Evolutionary conservation across 1,284 basidiomycete species (phyloP).

Genomic region (Phlebopus sp.): DNA sequence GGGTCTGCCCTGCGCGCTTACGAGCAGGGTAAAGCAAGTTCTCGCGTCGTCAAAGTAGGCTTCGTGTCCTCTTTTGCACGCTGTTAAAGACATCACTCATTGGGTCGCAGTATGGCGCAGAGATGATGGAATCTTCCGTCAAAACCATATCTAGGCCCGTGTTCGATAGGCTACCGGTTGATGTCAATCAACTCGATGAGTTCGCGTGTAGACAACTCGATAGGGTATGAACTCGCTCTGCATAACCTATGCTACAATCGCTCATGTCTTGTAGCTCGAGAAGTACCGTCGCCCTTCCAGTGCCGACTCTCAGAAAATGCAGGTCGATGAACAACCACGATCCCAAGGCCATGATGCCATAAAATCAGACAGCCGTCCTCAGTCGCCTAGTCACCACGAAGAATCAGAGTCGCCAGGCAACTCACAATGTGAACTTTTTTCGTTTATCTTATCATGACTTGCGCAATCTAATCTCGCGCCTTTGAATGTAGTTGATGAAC

Average conservation of each 20-base stretch:
- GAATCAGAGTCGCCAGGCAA: conserved; percentile 8
- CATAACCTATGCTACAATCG: conserved; percentile 3
- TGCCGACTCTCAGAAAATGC: conserved; percentile 25
- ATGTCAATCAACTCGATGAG: conserved; percentile 77
- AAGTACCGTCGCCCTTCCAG: conserved; percentile 46
- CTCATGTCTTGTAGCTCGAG: conserved; percentile 41
- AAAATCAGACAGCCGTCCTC: not conserved
- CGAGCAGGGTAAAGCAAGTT: conserved; percentile 48
- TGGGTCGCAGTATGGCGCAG: conserved; percentile 72
- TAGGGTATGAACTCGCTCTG: conserved; percentile 44
- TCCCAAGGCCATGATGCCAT: conserved; percentile 5
- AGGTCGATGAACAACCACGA: conserved; percentile 15
- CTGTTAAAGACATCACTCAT: conserved; percentile 6
- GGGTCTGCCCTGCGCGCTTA: conserved; percentile 48
- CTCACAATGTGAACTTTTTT: conserved; percentile 6
- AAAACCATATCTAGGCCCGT: conserved; percentile 84
- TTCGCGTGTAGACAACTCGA: conserved; percentile 87
- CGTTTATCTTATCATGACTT: conserved; percentile 8
- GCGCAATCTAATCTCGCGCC: conserved; percentile 9
- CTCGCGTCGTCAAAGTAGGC: conserved; percentile 48
- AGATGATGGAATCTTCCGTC: conserved; percentile 84
- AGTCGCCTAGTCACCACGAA: conserved; percentile 1
- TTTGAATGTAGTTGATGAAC: conserved; percentile 1
- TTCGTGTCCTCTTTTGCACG: not conserved
- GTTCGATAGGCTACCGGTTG: conserved; percentile 72